Percentiles rank a stretch among this genome's conserved stretches.
Evolutionary conservation across 2,329 filamentous ascomycete species (phyloP).

Genomic region (Cladobotryum mycophilum): DNA sequence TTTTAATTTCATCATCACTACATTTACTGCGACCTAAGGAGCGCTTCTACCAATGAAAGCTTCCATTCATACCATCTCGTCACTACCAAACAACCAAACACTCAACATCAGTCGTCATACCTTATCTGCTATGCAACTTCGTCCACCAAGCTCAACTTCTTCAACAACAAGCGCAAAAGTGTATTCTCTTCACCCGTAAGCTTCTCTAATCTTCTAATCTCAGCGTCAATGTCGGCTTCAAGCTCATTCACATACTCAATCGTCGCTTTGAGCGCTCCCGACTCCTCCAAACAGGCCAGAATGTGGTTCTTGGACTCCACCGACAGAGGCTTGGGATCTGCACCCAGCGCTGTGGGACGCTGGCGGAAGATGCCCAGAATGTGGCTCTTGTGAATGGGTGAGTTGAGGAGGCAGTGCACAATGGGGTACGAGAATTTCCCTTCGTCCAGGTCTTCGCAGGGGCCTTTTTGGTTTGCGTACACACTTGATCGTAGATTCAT

Average conservation of each 20-base stretch:
- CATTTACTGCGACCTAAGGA: too few species aligned
- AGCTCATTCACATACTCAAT: background rate
- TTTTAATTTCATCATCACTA: too few species aligned
- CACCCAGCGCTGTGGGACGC: background rate
- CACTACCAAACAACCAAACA: too few species aligned
- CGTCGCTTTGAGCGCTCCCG: background rate
- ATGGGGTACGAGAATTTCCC: constrained; percentile 34
- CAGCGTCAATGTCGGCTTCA: background rate
- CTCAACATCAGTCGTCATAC: too few species aligned
- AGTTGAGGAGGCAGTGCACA: constrained; percentile 16
- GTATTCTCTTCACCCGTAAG: background rate
- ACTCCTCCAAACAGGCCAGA: background rate
- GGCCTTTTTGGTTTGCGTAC: constrained; percentile 33
- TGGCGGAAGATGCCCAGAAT: background rate
- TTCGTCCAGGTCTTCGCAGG: constrained; percentile 36
- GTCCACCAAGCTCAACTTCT: background rate
- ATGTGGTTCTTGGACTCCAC: background rate
- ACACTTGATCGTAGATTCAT: constrained; percentile 22
- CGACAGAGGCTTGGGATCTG: background rate
- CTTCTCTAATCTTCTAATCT: background rate
- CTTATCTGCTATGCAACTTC: background rate
- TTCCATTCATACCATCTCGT: too few species aligned
- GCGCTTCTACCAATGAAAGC: too few species aligned
- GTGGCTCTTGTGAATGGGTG: background rate
- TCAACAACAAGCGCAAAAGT: background rate